Base-by-base conservation (phyloP, 768 basidiomycete genomes). In the Chlorophyllum brunneum region DNA sequence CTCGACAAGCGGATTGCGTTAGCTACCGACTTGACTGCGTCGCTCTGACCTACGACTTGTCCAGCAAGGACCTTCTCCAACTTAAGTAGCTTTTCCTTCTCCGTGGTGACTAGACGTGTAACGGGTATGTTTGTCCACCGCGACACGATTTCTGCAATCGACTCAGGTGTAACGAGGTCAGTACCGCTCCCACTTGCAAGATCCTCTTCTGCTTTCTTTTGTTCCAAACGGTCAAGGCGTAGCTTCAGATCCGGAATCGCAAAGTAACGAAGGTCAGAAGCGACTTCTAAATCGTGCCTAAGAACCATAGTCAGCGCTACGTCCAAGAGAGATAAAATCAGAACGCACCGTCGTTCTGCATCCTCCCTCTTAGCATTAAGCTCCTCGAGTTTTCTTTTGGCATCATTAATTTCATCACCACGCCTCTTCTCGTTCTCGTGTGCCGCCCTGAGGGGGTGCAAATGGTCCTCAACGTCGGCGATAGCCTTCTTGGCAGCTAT, bases 51-150 rank as follows among this genome's bases (percentile, higher is more conserved):
- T 39, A 98, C 85, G 16, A 98, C 92, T 31, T 79, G 82, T 48
- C 77, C 70, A 20, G 81, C 73, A 34, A 99, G 74, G 30, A 87
- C 79, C 65, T 86, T 88, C 70, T 98, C 95, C 86, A 98, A 83
- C 61, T 76, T 73, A 34, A 93, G 69, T 23, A 93, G 71, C 68
- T 95, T 95, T 65, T 98, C 92, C 67, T 85, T 86, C 71, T 98
- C 90, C 1, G 88, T 82, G n/a, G 88, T 86, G 73, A 92, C 79
- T 33, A 97, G 73, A 18, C 87, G 78, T 24, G 88, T 88, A 10
- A 95, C 88, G 2, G 95, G 95, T 51, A 98, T 91, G 37, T 83
- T 85, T 3, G 93, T 95, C 94, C 94, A 98, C 51, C 88, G 80
- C 16, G 83, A 88, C 22, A 98, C 92, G 56, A 98, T 94, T 65